Percentiles rank a stretch among this genome's conserved stretches.
Evolutionary conservation across 306 rosid species (phyloP).

Genomic region (Trifolium fragiferum): DNA sequence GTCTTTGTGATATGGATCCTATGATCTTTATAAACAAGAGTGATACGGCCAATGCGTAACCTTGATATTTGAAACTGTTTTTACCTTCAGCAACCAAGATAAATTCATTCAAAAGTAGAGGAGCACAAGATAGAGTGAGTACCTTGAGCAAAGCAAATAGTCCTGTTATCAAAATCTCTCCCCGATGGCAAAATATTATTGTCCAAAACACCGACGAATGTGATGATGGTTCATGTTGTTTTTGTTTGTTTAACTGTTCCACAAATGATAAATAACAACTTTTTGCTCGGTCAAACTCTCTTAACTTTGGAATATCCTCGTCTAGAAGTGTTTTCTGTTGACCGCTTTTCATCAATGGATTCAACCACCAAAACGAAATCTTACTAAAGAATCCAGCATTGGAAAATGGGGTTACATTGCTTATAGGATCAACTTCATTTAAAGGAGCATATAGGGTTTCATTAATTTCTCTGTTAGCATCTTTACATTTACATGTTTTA

Average conservation of each 20-base stretch:
- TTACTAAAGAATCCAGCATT: conserved; percentile 60
- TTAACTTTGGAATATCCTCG: background rate
- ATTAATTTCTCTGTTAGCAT: conserved; percentile 10
- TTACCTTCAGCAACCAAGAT: conserved; percentile 74
- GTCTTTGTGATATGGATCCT: conserved; percentile 50
- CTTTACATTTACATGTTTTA: conserved; percentile 33
- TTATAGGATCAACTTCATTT: conserved; percentile 38
- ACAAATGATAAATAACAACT: conserved; percentile 20
- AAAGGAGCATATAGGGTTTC: conserved; percentile 57
- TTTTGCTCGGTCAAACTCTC: background rate
- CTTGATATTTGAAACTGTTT: conserved; percentile 44
- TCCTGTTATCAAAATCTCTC: conserved; percentile 66
- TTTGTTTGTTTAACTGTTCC: conserved; percentile 51
- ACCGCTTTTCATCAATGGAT: conserved; percentile 78
- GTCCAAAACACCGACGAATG: conserved; percentile 53
- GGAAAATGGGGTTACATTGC: conserved; percentile 54
- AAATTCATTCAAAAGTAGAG: conserved; percentile 73
- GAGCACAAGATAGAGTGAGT: conserved; percentile 59
- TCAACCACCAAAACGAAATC: conserved; percentile 72
- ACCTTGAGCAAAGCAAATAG: conserved; percentile 51
- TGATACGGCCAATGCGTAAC: background rate
- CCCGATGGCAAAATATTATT: conserved; percentile 62
- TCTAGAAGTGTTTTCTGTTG: conserved; percentile 52
- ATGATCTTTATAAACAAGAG: background rate
- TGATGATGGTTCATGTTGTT: conserved; percentile 36